These are phyloP conservation scores for Suillus clintonianus DNA, from an alignment of 768 basidiomycete species.

Conservation along the genomic window DNA sequence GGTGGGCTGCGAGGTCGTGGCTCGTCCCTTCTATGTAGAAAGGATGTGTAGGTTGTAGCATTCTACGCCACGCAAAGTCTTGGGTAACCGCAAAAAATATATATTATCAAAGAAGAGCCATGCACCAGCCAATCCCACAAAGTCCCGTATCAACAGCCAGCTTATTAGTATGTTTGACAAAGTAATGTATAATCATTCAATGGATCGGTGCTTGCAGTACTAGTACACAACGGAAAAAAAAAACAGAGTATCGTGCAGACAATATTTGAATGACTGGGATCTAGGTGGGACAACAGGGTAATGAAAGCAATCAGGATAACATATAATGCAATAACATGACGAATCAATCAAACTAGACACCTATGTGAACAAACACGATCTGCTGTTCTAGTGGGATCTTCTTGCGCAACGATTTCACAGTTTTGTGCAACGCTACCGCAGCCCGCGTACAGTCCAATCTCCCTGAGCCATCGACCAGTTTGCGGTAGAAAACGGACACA, in stretches of 20 bases:
- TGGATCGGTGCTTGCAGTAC: no score
- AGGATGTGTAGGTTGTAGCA: no score
- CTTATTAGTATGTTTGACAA: neutral
- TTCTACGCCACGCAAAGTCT: neutral
- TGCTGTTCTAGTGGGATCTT: neutral
- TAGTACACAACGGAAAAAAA: no score
- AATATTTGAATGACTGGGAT: neutral
- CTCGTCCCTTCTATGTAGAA: neutral
- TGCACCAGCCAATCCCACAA: no score
- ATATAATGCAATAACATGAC: neutral
- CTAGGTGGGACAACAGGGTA: neutral
- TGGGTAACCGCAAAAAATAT: no score
- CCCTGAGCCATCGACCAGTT: neutral
- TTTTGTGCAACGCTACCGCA: neutral
- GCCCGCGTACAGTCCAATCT: neutral
- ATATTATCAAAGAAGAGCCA: no score
- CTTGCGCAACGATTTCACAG: neutral
- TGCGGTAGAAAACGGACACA: neutral
- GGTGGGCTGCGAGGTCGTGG: neutral
- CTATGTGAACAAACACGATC: conserved; percentile 4
- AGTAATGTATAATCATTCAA: no score
- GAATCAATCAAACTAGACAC: neutral
- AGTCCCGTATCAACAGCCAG: no score
- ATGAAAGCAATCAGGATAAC: neutral
- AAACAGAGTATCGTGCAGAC: neutral